phyloP scores from a whole-genome alignment of 1,284 basidiomycete genomes.

The Tetrapyrgos nigripes region DNA sequence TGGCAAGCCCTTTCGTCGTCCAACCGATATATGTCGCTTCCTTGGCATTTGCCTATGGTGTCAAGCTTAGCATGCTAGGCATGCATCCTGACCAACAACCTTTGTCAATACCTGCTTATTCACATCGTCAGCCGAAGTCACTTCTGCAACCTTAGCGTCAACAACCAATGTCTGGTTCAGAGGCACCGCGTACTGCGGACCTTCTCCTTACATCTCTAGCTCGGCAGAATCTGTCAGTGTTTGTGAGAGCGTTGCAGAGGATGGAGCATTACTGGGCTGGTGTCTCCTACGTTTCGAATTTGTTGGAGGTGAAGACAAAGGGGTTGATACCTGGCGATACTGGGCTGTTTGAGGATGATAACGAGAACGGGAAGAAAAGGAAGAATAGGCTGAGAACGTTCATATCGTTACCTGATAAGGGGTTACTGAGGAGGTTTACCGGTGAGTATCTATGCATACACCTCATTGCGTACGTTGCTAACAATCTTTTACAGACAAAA shows the following conservation, averaged over 20 bases:
- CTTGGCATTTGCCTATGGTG: neutral
- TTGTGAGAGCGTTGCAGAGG: conserved; percentile 36
- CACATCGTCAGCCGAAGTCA: conserved; percentile 31
- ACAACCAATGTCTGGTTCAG: too few relatives aligned
- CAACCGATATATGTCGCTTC: conserved; percentile 40
- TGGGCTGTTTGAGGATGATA: conserved; percentile 17
- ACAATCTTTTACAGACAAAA: conserved; percentile 22
- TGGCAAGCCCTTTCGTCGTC: conserved; percentile 33
- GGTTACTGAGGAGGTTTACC: conserved; percentile 40
- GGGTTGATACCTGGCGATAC: conserved; percentile 4
- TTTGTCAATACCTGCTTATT: conserved; percentile 16
- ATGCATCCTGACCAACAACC: neutral
- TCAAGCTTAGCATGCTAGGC: neutral
- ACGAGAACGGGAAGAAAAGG: conserved; percentile 11
- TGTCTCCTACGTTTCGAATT: conserved; percentile 34
- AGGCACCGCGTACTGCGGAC: conserved; percentile 29
- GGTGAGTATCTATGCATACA: neutral
- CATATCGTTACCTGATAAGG: conserved; percentile 45
- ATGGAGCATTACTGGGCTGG: conserved; percentile 48
- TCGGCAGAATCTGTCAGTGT: conserved; percentile 37
- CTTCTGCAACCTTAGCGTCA: neutral
- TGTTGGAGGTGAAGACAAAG: conserved; percentile 28
- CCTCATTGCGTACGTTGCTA: too few relatives aligned
- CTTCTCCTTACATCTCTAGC: conserved; percentile 41
- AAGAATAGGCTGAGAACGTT: conserved; percentile 30